Conservation (phyloP, 108 stramenopile species). For the Epithemia pelagica region DNA sequence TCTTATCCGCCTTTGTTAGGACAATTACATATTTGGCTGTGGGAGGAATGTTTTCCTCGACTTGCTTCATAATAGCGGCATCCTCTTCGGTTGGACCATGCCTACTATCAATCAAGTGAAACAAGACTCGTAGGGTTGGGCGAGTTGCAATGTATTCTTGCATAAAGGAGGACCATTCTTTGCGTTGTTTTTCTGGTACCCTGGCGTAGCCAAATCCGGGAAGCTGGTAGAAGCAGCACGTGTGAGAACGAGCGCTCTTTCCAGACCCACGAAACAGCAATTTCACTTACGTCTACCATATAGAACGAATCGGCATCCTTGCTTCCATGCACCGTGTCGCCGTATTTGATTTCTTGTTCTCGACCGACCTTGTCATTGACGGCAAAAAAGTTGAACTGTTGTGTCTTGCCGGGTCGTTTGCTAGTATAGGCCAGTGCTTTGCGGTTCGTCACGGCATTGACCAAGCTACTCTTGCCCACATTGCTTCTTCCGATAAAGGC, state of each 20-base stretch:
- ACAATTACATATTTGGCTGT: conserved; percentile 76
- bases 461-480: conserved; percentile 87
- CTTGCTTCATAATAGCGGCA: conserved; percentile 73
- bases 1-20: conserved; percentile 93
- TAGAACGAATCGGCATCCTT: conserved; percentile 82
- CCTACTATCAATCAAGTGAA: conserved; percentile 89
- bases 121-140: conserved; percentile 66
- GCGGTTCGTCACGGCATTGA: conserved; percentile 90
- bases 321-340: conserved; percentile 64
- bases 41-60: conserved; percentile 37
- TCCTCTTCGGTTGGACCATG: conserved; percentile 92
- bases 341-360: conserved; percentile 78
- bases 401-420: conserved; percentile 94
- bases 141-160: conserved; percentile 65
- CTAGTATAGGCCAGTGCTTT: conserved; percentile 89
- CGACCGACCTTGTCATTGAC: conserved; percentile 84
- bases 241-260: too few species aligned
- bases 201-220: conserved; percentile 96
- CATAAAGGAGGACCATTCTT: conserved; percentile 82
- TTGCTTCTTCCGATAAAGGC: conserved; percentile 90
- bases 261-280: background rate
- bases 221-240: conserved; percentile 15
- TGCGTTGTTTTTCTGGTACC: conserved; percentile 68
- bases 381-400: conserved; percentile 93
- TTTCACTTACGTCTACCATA: conserved; percentile 72